Conservation (phyloP, 257 asterid genomes). For the Solanum appendiculatum region DNA sequence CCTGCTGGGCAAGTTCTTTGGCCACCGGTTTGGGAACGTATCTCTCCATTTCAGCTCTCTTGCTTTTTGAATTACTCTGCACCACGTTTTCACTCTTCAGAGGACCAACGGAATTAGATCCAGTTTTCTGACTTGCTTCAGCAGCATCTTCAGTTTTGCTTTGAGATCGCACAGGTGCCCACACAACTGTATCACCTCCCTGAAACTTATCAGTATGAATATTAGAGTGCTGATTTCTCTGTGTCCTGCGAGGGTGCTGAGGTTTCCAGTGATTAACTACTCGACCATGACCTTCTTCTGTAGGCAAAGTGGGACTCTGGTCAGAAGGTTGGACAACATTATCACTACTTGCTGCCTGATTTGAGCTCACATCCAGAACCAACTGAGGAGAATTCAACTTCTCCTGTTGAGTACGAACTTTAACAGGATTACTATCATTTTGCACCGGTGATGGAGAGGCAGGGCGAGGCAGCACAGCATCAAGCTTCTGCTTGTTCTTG, state of each 20-base stretch:
- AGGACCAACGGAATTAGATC: slow-evolving; percentile 23
- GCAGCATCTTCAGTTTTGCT: slow-evolving; percentile 47
- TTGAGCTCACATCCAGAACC: slow-evolving; percentile 19
- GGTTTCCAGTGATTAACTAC: slow-evolving; percentile 44
- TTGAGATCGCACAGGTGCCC: slow-evolving; percentile 86
- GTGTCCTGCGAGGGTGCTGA: slow-evolving; percentile 47
- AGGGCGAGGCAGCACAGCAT: slow-evolving; percentile 22
- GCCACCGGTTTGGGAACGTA: slow-evolving; percentile 92
- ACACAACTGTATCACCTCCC: slow-evolving; percentile 52
- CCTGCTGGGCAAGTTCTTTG: slow-evolving; percentile 83
- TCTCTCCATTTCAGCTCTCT: slow-evolving; percentile 97
- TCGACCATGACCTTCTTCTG: slow-evolving; percentile 46
- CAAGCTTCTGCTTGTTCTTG: slow-evolving; percentile 53
- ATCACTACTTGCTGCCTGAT: slow-evolving; percentile 24
- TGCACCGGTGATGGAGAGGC: slow-evolving; percentile 22
- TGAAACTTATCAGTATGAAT: slow-evolving; percentile 51
- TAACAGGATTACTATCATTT: slow-evolving; percentile 12
- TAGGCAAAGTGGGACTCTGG: slow-evolving; percentile 25
- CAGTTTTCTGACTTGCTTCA: slow-evolving; percentile 32
- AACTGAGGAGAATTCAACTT: slow-evolving; percentile 26
- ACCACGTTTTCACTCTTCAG: slow-evolving; percentile 28
- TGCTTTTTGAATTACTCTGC: slow-evolving; percentile 57
- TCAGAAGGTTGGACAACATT: slow-evolving; percentile 27
- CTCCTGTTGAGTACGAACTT: slow-evolving; percentile 22
- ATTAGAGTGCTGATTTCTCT: slow-evolving; percentile 54